Percentiles rank a stretch among this genome's conserved stretches.
These are phyloP conservation scores for Betula pendula DNA, from an alignment of 306 rosid species.

Conservation along the genomic window DNA sequence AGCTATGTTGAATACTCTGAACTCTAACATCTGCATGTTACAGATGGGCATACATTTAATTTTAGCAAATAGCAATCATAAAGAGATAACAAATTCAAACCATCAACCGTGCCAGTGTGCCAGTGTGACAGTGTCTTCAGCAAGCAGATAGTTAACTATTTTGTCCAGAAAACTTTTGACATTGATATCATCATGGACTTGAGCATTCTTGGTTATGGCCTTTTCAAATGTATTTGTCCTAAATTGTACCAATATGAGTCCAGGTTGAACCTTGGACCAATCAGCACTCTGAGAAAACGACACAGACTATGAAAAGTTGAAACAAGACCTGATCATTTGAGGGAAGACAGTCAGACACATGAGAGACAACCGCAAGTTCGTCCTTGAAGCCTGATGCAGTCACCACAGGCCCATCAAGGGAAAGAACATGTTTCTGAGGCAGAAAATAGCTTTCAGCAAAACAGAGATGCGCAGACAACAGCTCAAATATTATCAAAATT, in stretches of 20 bases:
- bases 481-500: slow-evolving; percentile 1
- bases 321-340: slow-evolving; percentile 76
- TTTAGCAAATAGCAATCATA: slow-evolving; percentile 12
- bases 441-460: slow-evolving; percentile 32
- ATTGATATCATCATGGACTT: neutral
- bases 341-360: slow-evolving; percentile 68
- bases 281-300: slow-evolving; percentile 6
- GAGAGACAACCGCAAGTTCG: slow-evolving; percentile 82
- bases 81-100: neutral
- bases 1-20: slow-evolving; percentile 56
- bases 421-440: slow-evolving; percentile 71
- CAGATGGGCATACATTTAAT: slow-evolving; percentile 19
- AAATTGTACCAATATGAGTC: neutral
- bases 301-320: slow-evolving; percentile 9
- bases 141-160: neutral
- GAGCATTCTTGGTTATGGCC: neutral
- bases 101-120: neutral
- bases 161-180: neutral
- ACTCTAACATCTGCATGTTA: slow-evolving; percentile 71
- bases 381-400: slow-evolving; percentile 90
- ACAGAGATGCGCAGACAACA: slow-evolving; percentile 4
- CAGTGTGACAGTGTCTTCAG: slow-evolving; percentile 14
- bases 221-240: slow-evolving; percentile 1
- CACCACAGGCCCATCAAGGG: slow-evolving; percentile 86
- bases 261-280: slow-evolving; percentile 7